These are phyloP conservation scores for Blepharisma undulans DNA, from an alignment of 169 alveolate species.

Conservation along the genomic window DNA sequence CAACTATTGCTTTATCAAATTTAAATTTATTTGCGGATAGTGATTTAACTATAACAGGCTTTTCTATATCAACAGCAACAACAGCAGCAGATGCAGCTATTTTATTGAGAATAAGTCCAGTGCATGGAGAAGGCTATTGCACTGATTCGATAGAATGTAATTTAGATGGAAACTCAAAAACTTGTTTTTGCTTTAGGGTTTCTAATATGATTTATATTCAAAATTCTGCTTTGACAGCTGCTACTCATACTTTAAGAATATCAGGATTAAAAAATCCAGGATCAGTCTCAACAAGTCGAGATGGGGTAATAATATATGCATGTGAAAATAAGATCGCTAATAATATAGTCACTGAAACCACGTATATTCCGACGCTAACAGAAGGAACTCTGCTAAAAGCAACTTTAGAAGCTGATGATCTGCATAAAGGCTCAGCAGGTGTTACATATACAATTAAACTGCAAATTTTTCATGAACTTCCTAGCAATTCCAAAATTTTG, in stretches of 20 bases:
- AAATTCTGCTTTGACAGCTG: background rate
- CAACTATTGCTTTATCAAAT: background rate
- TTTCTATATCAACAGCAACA: background rate
- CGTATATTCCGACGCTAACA: background rate
- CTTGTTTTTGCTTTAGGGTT: constrained; percentile 21
- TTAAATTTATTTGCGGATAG: background rate
- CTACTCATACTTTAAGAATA: background rate
- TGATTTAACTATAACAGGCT: background rate
- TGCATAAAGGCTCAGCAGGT: background rate
- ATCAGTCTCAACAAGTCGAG: background rate
- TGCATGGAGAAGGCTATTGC: constrained; percentile 34
- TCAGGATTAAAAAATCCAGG: constrained; percentile 21
- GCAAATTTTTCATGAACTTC: background rate
- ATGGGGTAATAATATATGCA: background rate
- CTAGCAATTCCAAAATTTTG: background rate
- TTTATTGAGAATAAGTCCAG: constrained; percentile 13
- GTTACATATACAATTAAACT: background rate
- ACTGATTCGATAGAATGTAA: background rate
- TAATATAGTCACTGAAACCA: background rate
- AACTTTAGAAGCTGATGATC: background rate
- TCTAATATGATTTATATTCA: constrained; percentile 11
- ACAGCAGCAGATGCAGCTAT: background rate
- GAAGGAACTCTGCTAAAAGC: constrained; percentile 10
- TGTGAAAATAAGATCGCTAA: background rate
- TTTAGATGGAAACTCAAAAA: background rate